Base-by-base conservation (phyloP, 2,329 filamentous ascomycete species). In the Botryotinia convoluta region DNA sequence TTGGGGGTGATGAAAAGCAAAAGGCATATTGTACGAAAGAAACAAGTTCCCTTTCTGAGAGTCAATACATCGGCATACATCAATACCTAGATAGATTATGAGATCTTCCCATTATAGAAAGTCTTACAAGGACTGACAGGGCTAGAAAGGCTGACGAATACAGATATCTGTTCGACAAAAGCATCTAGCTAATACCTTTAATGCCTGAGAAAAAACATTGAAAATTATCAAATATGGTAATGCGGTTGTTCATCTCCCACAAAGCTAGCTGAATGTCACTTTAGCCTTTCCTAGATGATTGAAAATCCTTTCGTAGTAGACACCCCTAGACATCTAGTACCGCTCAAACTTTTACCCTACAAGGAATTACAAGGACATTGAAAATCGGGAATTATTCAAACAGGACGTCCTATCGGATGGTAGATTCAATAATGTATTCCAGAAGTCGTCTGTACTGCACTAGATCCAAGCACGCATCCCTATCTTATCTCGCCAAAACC, bases 401-500 rank as follows among this genome's bases (percentile, higher is more conserved):
- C 5, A 39, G 14, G 37, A 54, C 1, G 20, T 51, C 6, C 32
- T 20, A 35, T 51, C 29, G 16, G 22, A 63, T 37, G 2, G 32
- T 60, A 29, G 59, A 62, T 48, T 32, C 29, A 48, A n/a, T 22
- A 22, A 26, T 22, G 12, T 20, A 57, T n/a, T 54, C 48, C 12
- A 54, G 48, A 54, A 54, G 48, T 54, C 48, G 48, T 54, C 12
- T 7, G 48, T 54, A 7, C 12, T 54, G 48, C 48, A n/a, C 48
- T 48, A 68, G 45, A 35, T 39, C 65, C n/a, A 20, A 39, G n/a
- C 51, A 57, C 14, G 20, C 45, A 29, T 26, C 51, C 65, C 26
- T 69, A 37, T 44, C 22, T 44, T 51, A 48, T 71, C 54, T 62
- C 54, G 69, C 57, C 57, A 71, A 68, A 68, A 54, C 26, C 26